Evolutionary conservation across 2,329 filamentous ascomycete species (phyloP).

Genomic region (Phymatotrichopsis omnivora): DNA sequence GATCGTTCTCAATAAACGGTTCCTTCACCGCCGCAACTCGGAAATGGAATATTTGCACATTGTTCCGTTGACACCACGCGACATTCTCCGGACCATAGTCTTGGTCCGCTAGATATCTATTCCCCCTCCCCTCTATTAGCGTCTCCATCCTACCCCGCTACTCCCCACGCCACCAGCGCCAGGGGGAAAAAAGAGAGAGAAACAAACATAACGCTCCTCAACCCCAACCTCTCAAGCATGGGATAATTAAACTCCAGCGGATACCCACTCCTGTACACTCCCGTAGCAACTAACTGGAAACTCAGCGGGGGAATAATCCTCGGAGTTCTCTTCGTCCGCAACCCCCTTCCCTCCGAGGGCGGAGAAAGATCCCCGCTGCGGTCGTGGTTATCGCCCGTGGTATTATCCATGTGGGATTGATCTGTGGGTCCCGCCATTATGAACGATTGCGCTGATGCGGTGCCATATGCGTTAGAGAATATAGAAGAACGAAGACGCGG

Average conservation of each 20-base stretch:
- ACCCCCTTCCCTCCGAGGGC: too few species aligned
- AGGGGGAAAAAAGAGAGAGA: not conserved
- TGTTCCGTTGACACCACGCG: slow-evolving; percentile 23
- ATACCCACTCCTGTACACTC: slow-evolving; percentile 30
- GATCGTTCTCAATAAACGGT: slow-evolving; percentile 28
- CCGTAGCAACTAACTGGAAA: slow-evolving; percentile 28
- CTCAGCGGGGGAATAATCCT: slow-evolving; percentile 29
- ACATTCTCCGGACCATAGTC: slow-evolving; percentile 26
- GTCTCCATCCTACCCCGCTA: too few species aligned
- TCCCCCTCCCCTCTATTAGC: not conserved
- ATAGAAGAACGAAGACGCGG: too few species aligned
- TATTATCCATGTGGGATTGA: too few species aligned
- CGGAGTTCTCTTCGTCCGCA: too few species aligned
- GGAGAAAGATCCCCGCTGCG: too few species aligned
- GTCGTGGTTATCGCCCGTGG: too few species aligned
- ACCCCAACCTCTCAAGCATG: slow-evolving; percentile 28
- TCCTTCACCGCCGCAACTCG: slow-evolving; percentile 23
- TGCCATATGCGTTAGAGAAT: too few species aligned
- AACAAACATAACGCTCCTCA: slow-evolving; percentile 28
- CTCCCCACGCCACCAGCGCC: too few species aligned
- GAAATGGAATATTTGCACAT: slow-evolving; percentile 25
- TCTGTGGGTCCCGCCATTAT: too few species aligned
- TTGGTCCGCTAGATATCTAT: slow-evolving; percentile 28
- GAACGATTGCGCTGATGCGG: too few species aligned
- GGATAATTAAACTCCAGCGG: slow-evolving; percentile 31